Evolutionary conservation across 2,329 filamentous ascomycete genomes (phyloP), one percentile per base, ranked within the genome.

Genomic region (Paracorniculantispora psalliotae): DNA sequence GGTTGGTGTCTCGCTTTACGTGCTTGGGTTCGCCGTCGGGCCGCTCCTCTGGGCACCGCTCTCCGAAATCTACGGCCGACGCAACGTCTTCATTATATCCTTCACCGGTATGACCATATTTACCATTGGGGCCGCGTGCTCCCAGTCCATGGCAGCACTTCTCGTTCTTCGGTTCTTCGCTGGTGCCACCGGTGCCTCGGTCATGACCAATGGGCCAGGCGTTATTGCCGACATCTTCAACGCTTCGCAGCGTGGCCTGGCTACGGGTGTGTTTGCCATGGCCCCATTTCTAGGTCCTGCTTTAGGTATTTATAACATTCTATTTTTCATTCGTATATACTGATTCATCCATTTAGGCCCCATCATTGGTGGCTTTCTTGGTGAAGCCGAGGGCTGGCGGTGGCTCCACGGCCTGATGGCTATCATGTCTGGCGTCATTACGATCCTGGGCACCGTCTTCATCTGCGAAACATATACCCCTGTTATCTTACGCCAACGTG

Each of bases 121-220:
- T 69, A 84, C 81, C 63, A 80, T 77, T 33, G 84, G 76, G 9
- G 76, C 75, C 25, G 78, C 80, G 1, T 81, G 78, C 7, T 72
- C 79, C 0, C 70, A 79, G 62, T 82, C 81, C 63, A 80, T 83
- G 39, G 72, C 71, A 57, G 80, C 81, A 0, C 71, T 89, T 2
- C 70, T 88, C 21, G 77, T 86, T 26, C 73, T 87, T 35, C 80
- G 86, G 19, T 88, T 88, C 70, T 78, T 88, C 46, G 78, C 79
- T 23, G 82, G 83, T 39, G 69, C 78, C 15, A 83, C 84, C 62
- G 83, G 81, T 10, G 79, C 80, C 0, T 80, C 81, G 0, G 79
- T 81, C 1, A 69, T 86, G 47, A 82, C 81, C 8, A 84, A 84
- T 64, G 76, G 78, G 1, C 81, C 80, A 8, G 83, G 81, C 61